Base-by-base conservation (phyloP, 2,329 filamentous ascomycete species). In the Colletotrichum siamense region DNA sequence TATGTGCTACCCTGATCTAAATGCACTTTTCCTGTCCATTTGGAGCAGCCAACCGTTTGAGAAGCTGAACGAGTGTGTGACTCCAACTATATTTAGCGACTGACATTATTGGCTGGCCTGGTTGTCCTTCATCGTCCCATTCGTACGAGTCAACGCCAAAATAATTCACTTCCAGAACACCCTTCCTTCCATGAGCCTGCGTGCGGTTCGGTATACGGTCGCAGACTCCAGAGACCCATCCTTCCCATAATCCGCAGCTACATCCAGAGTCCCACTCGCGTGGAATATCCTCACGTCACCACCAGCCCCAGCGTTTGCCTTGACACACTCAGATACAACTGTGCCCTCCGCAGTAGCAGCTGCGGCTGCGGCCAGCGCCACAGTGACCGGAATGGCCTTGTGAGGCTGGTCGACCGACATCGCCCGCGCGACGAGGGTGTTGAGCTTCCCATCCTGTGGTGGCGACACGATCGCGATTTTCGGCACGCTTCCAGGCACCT, bases 401-500 rank as follows among this genome's bases (percentile, higher is more conserved):
- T 92, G 90, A 6, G 89, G 89, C 76, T 91, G 89, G 2, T 88
- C 89, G 70, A 91, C 90, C 2, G 89, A 91, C 69, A 92, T 82
- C 22, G 88, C 87, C n/a, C 87, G 83, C n/a, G 86, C 86, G 3
- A 88, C 81, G 10, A 81, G 32, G 7, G 67, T 76, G 49, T 77
- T 65, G 1, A 3, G 6, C 6, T 87, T 77, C 79, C 88, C 85
- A 3, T 85, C 77, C 16, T 13, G 65, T n/a, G 85, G 83, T 39
- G 79, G 79, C 5, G 88, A 89, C 1, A 92, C 87, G 18, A 93
- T 84, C 16, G 88, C 90, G 49, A 94, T 91, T 81, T 94, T 94
- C 1, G 93, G 93, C 2, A 94, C 89, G 3, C 91, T 91, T 0
- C 89, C 87, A 0, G 89, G 87, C 8, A 89, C 89, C 6, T 72